phyloP scores from a whole-genome alignment of 257 asterid genomes.

The Plantago major region DNA sequence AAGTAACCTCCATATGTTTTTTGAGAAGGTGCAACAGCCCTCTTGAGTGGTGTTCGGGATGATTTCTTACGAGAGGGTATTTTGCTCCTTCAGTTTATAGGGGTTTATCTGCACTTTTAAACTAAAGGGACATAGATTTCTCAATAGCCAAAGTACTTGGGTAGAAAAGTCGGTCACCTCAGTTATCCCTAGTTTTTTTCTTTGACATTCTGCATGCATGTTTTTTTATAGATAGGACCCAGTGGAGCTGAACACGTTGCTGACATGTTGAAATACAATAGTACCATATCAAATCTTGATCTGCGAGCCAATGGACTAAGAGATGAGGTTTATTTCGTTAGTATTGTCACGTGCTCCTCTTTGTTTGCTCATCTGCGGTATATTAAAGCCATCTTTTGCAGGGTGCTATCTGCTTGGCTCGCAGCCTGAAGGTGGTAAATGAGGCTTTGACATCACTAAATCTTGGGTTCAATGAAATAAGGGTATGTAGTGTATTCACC shows the following conservation, averaged over 20 bases:
- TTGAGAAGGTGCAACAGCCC: background rate
- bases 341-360: background rate
- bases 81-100: too few relatives aligned
- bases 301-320: slow-evolving; percentile 92
- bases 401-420: slow-evolving; percentile 88
- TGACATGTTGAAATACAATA: slow-evolving; percentile 84
- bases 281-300: slow-evolving; percentile 73
- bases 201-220: slow-evolving; percentile 16
- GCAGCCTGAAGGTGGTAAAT: slow-evolving; percentile 85
- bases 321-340: slow-evolving; percentile 61
- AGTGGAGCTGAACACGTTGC: slow-evolving; percentile 80
- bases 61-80: too few relatives aligned
- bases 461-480: slow-evolving; percentile 91
- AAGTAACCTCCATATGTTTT: background rate
- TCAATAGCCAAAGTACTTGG: background rate
- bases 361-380: background rate
- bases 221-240: slow-evolving; percentile 58
- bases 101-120: too few relatives aligned
- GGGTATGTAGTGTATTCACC: slow-evolving; percentile 43
- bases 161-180: slow-evolving; percentile 1
- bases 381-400: slow-evolving; percentile 23
- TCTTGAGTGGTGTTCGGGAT: background rate
- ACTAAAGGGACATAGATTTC: too few relatives aligned
- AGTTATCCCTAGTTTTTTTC: background rate
- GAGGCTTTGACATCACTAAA: slow-evolving; percentile 78